Conservation (phyloP, 1,284 basidiomycete species). For the Trichosporon inkin region DNA sequence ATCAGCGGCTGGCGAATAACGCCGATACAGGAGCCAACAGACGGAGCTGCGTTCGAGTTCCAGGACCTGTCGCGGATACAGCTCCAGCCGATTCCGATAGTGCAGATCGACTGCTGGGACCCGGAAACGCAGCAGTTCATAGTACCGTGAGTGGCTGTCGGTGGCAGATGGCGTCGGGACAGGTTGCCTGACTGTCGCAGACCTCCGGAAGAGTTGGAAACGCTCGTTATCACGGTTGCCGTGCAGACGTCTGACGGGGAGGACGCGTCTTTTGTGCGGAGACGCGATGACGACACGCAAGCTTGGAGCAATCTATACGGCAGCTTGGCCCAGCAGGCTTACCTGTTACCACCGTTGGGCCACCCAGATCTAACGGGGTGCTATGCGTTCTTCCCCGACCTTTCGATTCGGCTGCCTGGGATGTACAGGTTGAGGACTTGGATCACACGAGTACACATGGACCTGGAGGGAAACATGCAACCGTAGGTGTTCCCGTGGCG, state of each 20-base stretch:
- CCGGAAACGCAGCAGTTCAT: slow-evolving; percentile 2
- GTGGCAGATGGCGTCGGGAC: not conserved
- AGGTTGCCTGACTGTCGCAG: not conserved
- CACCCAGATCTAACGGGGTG: not conserved
- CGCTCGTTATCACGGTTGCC: not conserved
- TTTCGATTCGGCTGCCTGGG: not conserved
- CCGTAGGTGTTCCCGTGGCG: not conserved
- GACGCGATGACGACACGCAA: not conserved
- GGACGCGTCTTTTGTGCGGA: slow-evolving; percentile 1
- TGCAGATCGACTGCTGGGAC: slow-evolving; percentile 5
- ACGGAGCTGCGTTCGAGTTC: not conserved
- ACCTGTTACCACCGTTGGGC: not conserved
- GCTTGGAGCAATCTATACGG: not conserved
- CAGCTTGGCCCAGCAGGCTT: not conserved
- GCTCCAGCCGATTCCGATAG: not conserved
- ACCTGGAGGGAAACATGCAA: not conserved
- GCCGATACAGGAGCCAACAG: slow-evolving; percentile 2
- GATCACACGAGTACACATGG: not conserved
- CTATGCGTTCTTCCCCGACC: slow-evolving; percentile 6
- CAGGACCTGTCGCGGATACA: slow-evolving; percentile 4
- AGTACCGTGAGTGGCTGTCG: not conserved
- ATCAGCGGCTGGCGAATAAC: slow-evolving; percentile 4
- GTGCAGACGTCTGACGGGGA: slow-evolving; percentile 1
- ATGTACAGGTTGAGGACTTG: not conserved
- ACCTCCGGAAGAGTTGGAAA: not conserved